phyloP scores from a whole-genome alignment of 495 filamentous ascomycete species.

The Tuber calosporum region DNA sequence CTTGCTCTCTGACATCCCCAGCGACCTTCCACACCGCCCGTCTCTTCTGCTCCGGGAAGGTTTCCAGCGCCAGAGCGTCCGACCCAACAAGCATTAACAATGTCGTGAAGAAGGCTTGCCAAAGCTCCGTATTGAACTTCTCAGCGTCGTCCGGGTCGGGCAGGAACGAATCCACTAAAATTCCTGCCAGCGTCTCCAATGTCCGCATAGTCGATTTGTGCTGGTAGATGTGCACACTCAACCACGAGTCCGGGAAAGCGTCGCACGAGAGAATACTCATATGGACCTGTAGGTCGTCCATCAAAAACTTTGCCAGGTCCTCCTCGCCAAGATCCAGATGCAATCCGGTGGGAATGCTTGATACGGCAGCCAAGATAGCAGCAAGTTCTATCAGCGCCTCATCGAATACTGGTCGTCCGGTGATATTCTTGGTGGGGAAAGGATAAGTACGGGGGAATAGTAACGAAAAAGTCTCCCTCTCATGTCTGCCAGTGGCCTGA shows the following conservation, averaged over 20 bases:
- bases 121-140: conserved; percentile 83
- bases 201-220: conserved; percentile 84
- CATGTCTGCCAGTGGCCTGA: conserved; percentile 54
- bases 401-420: conserved; percentile 61
- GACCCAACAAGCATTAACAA: conserved; percentile 83
- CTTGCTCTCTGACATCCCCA: conserved; percentile 87
- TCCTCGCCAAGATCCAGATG: conserved; percentile 64
- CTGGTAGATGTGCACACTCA: conserved; percentile 90
- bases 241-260: conserved; percentile 82
- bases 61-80: conserved; percentile 82
- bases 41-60: conserved; percentile 93
- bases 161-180: conserved; percentile 69
- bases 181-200: conserved; percentile 71
- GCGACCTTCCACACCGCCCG: conserved; percentile 98
- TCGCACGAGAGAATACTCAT: conserved; percentile 83
- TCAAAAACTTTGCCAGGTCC: conserved; percentile 66
- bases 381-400: conserved; percentile 85
- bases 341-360: conserved; percentile 61
- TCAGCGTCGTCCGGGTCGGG: conserved; percentile 89
- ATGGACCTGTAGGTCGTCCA: conserved; percentile 69
- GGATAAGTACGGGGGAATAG: conserved; percentile 87
- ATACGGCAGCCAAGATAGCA: conserved; percentile 73
- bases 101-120: conserved; percentile 86
- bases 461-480: conserved; percentile 66
- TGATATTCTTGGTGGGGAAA: conserved; percentile 67